Conservation (phyloP, 768 basidiomycete genomes). For the Ramaria rubella region DNA sequence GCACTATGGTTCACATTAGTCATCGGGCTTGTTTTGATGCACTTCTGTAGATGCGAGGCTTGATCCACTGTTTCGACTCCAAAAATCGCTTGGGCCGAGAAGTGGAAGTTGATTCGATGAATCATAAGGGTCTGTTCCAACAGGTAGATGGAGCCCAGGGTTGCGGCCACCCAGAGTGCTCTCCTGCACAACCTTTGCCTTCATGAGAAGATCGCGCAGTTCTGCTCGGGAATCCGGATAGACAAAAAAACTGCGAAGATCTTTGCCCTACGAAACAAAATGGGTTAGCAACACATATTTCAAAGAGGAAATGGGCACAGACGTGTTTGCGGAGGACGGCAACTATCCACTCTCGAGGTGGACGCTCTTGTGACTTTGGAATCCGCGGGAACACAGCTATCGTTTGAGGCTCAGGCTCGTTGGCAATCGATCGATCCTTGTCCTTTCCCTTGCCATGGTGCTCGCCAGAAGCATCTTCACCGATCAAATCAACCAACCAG, state of each 20-base stretch:
- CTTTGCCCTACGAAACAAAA: slow-evolving; percentile 38
- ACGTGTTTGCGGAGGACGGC: slow-evolving; percentile 55
- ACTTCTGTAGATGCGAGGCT: neutral
- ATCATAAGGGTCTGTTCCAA: neutral
- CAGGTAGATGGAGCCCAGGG: neutral
- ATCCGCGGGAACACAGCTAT: no score
- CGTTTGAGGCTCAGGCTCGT: slow-evolving; percentile 11
- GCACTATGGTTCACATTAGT: neutral
- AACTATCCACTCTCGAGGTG: slow-evolving; percentile 37
- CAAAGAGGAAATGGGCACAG: slow-evolving; percentile 13
- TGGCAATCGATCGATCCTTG: neutral
- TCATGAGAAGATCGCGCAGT: slow-evolving; percentile 50
- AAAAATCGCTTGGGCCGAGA: slow-evolving; percentile 1
- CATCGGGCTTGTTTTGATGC: neutral
- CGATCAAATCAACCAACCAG: slow-evolving; percentile 50
- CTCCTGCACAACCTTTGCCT: slow-evolving; percentile 35
- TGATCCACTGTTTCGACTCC: neutral
- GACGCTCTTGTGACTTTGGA: neutral
- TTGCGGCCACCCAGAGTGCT: neutral
- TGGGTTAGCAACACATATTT: slow-evolving; percentile 2
- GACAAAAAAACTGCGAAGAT: slow-evolving; percentile 53
- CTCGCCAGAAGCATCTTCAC: neutral
- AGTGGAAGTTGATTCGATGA: neutral
- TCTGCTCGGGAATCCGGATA: slow-evolving; percentile 71
- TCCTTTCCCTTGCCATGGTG: neutral